Evolutionary conservation across 768 basidiomycete species (phyloP), one percentile per base, ranked within the genome.

Genomic region (Leucocoprinus sp.): DNA sequence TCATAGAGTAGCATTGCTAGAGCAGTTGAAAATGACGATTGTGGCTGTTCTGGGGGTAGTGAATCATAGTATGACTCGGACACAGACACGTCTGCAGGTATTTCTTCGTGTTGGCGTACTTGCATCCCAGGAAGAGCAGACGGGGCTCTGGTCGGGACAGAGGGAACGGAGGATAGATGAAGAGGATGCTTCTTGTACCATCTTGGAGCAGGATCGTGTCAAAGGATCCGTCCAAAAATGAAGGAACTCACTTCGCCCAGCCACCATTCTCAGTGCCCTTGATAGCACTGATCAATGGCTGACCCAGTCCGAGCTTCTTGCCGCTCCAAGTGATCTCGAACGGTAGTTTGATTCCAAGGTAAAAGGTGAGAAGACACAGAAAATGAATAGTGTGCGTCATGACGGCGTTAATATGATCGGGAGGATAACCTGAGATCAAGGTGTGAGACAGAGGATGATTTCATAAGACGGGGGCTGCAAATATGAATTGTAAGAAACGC

Each of bases 351-450:
- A 90, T 68, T 0, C 88, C 89, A 8, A 92, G 70, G 58, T 92
- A 92, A 63, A 88, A 90, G 0, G 84, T 78, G 5, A 92, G 74
- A 9, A 91, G 64, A 2, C 78, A 75, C 0, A 91, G 62, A 50
- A 91, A 91, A 61, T 90, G 89, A 8, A 91, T 69, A 1, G 86
- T 78, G 46, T 87, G 80, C 0, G 83, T 86, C 40, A 92, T 66
- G n/a, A 88, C 87, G 2, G 88, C 87, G 57, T 92, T 90, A 65
- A 89, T 86, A 48, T 91, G 85, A 51, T 88, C 84, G 28, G 86
- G 83, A 1, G 86, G 84, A 57, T 88, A 89, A 42, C 86, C 82
- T 86, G 49, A 17, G 23, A 6, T 26, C n/a, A n/a, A n/a, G n/a
- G n/a, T n/a, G 12, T 28, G 8, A 41, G 24, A 38, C 27, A 26